phyloP scores from a whole-genome alignment of 805 yeast species.

The Cyberlindnera saturnus region DNA sequence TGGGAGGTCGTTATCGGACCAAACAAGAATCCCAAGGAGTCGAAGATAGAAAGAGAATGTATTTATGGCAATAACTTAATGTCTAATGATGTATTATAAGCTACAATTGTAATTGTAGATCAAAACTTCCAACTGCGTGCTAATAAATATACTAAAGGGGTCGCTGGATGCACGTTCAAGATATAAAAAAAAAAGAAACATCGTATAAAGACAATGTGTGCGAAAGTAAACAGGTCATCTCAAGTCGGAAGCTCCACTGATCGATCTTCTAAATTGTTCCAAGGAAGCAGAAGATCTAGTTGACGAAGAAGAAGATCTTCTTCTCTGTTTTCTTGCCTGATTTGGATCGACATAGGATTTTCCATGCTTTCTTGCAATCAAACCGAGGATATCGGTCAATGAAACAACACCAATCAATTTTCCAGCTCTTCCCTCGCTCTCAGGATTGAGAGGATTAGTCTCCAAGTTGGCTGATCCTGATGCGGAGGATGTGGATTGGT shows the following conservation, averaged over 20 bases:
- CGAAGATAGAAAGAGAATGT: no score
- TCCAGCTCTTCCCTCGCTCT: conserved; percentile 58
- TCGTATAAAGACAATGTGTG: not conserved
- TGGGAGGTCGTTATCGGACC: no score
- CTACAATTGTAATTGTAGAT: no score
- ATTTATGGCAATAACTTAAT: no score
- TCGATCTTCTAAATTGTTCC: conserved; percentile 39
- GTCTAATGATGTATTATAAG: no score
- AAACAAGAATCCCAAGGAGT: no score
- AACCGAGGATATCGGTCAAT: conserved; percentile 79
- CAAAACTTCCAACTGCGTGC: no score
- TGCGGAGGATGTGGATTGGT: conserved; percentile 11
- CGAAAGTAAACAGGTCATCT: conserved; percentile 10
- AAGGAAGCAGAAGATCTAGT: conserved; percentile 24
- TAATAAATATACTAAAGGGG: no score
- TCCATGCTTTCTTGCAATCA: conserved; percentile 73
- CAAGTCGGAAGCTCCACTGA: conserved; percentile 30
- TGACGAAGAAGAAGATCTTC: conserved; percentile 42
- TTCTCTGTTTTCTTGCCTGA: conserved; percentile 81
- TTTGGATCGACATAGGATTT: conserved; percentile 67
- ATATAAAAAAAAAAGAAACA: not conserved
- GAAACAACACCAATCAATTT: conserved; percentile 88
- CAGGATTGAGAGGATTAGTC: conserved; percentile 24
- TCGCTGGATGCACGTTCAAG: no score
- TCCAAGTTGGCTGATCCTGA: conserved; percentile 7